Percentiles rank a stretch among this genome's conserved stretches.
These are phyloP conservation scores for Citrus sinensis DNA, from an alignment of 345 rosid genomes.

Conservation along the genomic window DNA sequence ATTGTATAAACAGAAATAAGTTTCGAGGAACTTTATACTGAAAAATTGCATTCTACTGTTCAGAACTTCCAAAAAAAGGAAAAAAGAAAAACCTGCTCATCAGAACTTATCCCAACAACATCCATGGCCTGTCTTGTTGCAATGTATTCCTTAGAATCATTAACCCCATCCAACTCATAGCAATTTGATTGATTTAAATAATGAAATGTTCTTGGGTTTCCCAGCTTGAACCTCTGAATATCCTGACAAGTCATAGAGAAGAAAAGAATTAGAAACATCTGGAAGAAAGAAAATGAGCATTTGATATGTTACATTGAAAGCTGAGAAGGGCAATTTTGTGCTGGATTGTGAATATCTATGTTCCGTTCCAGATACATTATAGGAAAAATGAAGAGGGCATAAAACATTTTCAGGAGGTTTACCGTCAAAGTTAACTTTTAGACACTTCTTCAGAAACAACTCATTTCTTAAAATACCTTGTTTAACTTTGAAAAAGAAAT, in stretches of 20 bases:
- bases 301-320: not conserved
- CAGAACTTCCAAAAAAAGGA: slow-evolving; percentile 14
- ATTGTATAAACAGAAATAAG: slow-evolving; percentile 9
- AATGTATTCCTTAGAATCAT: slow-evolving; percentile 78
- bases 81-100: slow-evolving; percentile 65
- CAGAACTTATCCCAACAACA: slow-evolving; percentile 79
- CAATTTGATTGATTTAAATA: slow-evolving; percentile 98
- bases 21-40: slow-evolving; percentile 7
- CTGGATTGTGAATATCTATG: not conserved
- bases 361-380: not conserved
- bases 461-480: not conserved
- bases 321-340: not conserved
- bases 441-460: not conserved
- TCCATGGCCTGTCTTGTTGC: slow-evolving; percentile 96
- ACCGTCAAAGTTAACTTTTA: not conserved
- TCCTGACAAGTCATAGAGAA: slow-evolving; percentile 50
- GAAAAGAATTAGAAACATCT: not conserved
- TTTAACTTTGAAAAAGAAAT: not conserved
- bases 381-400: not conserved
- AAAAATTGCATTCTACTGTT: slow-evolving; percentile 4
- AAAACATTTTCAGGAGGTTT: not conserved
- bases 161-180: slow-evolving; percentile 68
- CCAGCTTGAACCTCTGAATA: slow-evolving; percentile 71
- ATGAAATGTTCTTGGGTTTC: slow-evolving; percentile 79
- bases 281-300: not conserved